Base-by-base conservation (phyloP, 176 grass and related monocot genomes). In the Oropetium thomaeum region DNA sequence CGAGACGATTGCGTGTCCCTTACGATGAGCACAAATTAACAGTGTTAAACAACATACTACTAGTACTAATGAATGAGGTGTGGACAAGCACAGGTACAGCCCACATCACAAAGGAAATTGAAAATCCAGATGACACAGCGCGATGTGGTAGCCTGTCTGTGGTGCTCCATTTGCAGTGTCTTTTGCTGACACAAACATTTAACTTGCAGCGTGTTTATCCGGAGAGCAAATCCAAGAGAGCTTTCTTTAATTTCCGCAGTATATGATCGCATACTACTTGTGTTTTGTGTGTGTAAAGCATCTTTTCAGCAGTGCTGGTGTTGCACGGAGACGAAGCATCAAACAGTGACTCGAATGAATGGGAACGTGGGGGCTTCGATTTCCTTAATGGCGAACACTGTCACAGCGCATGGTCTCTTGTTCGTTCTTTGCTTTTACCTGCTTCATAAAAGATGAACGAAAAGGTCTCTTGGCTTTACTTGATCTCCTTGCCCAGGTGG, bases 11-110 rank as follows among this genome's bases (percentile, higher is more conserved):
- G 41, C 79, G 61, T 82, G 73, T 48, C 85, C 39, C 39, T 55
- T 82, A 87, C 72, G 47, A 59, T 64, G 73, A 82, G 59, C 80
- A 52, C 51, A 53, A n/a, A 58, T 67, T 52, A 58, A 69, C 47
- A 8, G 38, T 37, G 30, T 51, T 20, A 38, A 25, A 27, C 51
- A 65, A 48, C 59, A n/a, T n/a, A n/a, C n/a, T n/a, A n/a, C n/a
- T n/a, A n/a, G n/a, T n/a, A n/a, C n/a, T n/a, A n/a, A n/a, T n/a
- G n/a, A 58, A 70, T 66, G 20, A 58, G 48, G 73, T 33, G 73
- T 62, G 72, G 65, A 77, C 73, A 86, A 79, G 30, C 20, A 41
- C 66, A 25, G 6, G n/a, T n/a, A n/a, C n/a, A n/a, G n/a, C n/a
- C 39, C 67, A 64, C 17, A 55, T 31, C 53, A 54, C 13, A 43